These are phyloP conservation scores for Allium sativum DNA, from an alignment of 106 monocot genomes.

Conservation along the genomic window DNA sequence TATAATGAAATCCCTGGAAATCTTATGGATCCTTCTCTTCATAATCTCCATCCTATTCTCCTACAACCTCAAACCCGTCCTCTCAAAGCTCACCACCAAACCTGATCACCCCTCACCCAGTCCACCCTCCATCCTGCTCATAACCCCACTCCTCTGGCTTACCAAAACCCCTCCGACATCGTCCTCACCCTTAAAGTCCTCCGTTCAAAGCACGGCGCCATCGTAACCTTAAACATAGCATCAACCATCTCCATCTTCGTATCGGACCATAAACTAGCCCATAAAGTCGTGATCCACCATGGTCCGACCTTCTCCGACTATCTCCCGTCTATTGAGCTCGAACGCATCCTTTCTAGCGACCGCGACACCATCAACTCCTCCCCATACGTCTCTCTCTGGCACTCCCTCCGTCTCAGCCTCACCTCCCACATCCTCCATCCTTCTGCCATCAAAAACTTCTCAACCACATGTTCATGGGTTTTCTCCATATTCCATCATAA, in stretches of 20 bases:
- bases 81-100: not conserved
- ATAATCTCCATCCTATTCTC: too few relatives aligned
- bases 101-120: slow-evolving; percentile 9
- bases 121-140: slow-evolving; percentile 1
- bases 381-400: slow-evolving; percentile 36
- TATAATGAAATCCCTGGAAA: too few relatives aligned
- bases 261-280: slow-evolving; percentile 11
- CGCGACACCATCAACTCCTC: slow-evolving; percentile 22
- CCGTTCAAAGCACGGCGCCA: slow-evolving; percentile 9
- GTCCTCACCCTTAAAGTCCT: not conserved
- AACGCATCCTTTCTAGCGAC: slow-evolving; percentile 8
- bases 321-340: not conserved
- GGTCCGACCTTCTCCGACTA: slow-evolving; percentile 16
- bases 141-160: slow-evolving; percentile 17
- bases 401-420: slow-evolving; percentile 35
- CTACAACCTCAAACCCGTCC: too few relatives aligned
- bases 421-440: slow-evolving; percentile 28
- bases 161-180: not conserved
- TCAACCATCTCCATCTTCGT: slow-evolving; percentile 10
- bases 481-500: slow-evolving; percentile 3
- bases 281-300: slow-evolving; percentile 10
- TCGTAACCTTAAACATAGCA: slow-evolving; percentile 19
- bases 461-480: slow-evolving; percentile 21
- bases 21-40: too few relatives aligned
- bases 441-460: slow-evolving; percentile 14